Evolutionary conservation across 2,329 filamentous ascomycete species (phyloP).

Genomic region (Tolypocladium capitatum): DNA sequence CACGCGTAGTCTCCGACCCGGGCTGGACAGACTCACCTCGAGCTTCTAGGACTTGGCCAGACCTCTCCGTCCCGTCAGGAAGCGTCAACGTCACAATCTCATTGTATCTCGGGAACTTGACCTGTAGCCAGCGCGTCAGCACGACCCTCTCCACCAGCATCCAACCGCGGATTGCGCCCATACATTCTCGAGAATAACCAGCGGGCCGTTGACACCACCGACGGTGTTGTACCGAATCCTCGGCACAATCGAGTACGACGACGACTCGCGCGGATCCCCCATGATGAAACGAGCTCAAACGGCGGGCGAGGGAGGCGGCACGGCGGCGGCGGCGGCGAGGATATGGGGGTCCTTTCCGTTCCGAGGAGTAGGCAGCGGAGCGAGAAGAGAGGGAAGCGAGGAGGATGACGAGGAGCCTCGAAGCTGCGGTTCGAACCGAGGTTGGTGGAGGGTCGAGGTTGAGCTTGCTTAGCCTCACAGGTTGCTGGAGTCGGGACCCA

Average conservation of each 20-base stretch:
- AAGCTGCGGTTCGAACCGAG: slow-evolving; percentile 14
- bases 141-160: background rate
- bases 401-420: slow-evolving; percentile 6
- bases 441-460: slow-evolving; percentile 22
- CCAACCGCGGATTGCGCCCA: background rate
- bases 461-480: slow-evolving; percentile 22
- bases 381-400: slow-evolving; percentile 5
- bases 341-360: background rate
- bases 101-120: slow-evolving; percentile 96
- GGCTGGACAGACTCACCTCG: slow-evolving; percentile 51
- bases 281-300: slow-evolving; percentile 20
- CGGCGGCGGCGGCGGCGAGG: background rate
- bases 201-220: slow-evolving; percentile 90
- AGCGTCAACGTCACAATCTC: slow-evolving; percentile 95
- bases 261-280: slow-evolving; percentile 44
- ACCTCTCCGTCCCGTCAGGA: slow-evolving; percentile 85
- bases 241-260: slow-evolving; percentile 46
- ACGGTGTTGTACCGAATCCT: slow-evolving; percentile 93
- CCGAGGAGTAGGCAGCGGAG: slow-evolving; percentile 1
- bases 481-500: slow-evolving; percentile 12
- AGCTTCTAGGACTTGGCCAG: slow-evolving; percentile 93
- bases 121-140: slow-evolving; percentile 36
- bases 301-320: slow-evolving; percentile 6
- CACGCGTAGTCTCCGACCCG: background rate
- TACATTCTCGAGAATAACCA: slow-evolving; percentile 96